Evolutionary conservation across 768 basidiomycete genomes (phyloP).

Genomic region (Tremella mesenterica): DNA sequence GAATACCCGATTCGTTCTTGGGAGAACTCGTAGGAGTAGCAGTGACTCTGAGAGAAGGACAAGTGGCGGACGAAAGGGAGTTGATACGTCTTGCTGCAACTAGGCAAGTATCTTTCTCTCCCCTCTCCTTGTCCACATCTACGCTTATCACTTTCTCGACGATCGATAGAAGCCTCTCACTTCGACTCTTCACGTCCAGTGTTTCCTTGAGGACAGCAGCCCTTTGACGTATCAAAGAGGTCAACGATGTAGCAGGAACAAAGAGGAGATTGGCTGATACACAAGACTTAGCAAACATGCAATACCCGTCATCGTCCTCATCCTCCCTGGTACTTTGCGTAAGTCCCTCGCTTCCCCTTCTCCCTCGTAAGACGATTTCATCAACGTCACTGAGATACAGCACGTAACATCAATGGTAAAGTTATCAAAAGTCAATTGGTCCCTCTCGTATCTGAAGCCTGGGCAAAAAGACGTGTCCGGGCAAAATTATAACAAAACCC

Average conservation of each 20-base stretch:
- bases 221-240: too few species aligned
- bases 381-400: conserved; percentile 11
- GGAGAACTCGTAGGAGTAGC: conserved; percentile 33
- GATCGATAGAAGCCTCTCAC: too few species aligned
- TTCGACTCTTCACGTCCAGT: too few species aligned
- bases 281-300: conserved; percentile 14
- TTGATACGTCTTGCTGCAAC: conserved; percentile 10
- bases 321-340: conserved; percentile 21
- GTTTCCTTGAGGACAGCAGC: too few species aligned
- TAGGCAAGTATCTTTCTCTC: conserved; percentile 4
- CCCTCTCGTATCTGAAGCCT: conserved; percentile 11
- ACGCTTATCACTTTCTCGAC: neutral
- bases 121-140: neutral
- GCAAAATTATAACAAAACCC: too few species aligned
- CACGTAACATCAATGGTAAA: conserved; percentile 36
- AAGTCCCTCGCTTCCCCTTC: conserved; percentile 4
- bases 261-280: neutral
- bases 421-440: conserved; percentile 33
- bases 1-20: conserved; percentile 22
- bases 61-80: conserved; percentile 8
- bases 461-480: conserved; percentile 12
- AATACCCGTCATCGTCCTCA: conserved; percentile 18
- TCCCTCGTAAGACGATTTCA: neutral
- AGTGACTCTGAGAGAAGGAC: conserved; percentile 11
- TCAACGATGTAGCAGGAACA: neutral